These are phyloP conservation scores for Fraxinus platypoda DNA, from an alignment of 305 asterid genomes.

Conservation along the genomic window DNA sequence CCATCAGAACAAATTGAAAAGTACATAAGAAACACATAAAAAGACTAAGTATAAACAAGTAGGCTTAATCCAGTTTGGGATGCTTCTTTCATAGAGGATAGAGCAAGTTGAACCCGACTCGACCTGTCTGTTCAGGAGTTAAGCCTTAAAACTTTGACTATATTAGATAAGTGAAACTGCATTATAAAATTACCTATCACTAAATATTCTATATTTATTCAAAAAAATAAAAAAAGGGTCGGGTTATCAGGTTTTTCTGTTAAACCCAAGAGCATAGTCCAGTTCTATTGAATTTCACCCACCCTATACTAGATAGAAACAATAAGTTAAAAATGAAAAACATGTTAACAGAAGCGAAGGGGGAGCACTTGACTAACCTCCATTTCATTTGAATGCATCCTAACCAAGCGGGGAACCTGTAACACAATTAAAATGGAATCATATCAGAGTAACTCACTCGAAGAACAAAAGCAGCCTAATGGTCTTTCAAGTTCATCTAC, in stretches of 20 bases:
- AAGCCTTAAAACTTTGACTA: background rate
- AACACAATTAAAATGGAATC: constrained; percentile 23
- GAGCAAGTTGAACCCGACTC: background rate
- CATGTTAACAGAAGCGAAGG: constrained; percentile 3
- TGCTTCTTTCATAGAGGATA: background rate
- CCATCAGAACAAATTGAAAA: background rate
- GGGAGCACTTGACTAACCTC: constrained; percentile 62
- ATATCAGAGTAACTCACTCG: constrained; percentile 10
- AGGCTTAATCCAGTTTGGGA: background rate
- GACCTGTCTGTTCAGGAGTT: background rate
- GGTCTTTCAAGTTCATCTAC: background rate
- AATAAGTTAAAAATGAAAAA: background rate
- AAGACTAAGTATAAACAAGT: background rate
- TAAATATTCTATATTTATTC: background rate
- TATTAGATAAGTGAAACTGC: background rate
- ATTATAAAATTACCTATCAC: background rate
- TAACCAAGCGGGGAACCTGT: constrained; percentile 94
- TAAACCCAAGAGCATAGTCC: background rate
- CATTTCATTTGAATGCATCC: constrained; percentile 97
- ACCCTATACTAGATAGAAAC: background rate
- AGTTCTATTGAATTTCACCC: background rate
- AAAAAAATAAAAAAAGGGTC: background rate
- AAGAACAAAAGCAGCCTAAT: background rate
- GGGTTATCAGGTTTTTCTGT: background rate
- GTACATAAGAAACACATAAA: background rate